Evolutionary conservation across 208 protist genomes (phyloP), one percentile per base, ranked within the genome.

Genomic region (Endotrypanum monterogeii): DNA sequence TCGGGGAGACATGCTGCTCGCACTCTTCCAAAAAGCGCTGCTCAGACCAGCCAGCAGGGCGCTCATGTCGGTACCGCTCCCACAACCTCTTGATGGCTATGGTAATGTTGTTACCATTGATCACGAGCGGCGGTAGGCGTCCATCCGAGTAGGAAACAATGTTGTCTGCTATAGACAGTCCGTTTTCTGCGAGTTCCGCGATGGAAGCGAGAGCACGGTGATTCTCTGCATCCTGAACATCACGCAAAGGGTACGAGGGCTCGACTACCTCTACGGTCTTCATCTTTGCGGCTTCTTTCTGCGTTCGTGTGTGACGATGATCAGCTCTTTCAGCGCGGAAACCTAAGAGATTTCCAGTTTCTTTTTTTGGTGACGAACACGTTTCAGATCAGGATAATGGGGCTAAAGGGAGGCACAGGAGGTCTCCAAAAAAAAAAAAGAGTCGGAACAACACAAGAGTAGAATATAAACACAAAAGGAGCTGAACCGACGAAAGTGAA

Each of bases 31-130:
- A 85, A 23, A 90, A 56, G 35, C 78, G 83, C 28, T 83, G 77
- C 76, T 95, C 91, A n/a, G 71, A 77, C 91, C 91, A 95, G 28
- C 89, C 89, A 52, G 85, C 89, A 25, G 91, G 86, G 5, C 83
- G 80, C 60, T 92, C 86, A 67, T 92, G 86, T 54, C 65, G 76
- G 84, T 95, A 95, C 55, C 76, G 73, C n/a, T 76, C 73, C 20
- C 72, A 76, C 60, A 93, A 56, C 73, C 89, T 83, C 16, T 25
- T 3, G 25, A 76, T 28, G 55, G 86, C 84, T 5, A 25, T 71
- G 46, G 78, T n/a, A 14, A 94, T 62, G 41, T 66, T 68, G 7
- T 62, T 71, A 18, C 83, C 87, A 35, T 91, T 86, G 5, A 55
- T 30, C 14, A 61, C 61, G n/a, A 95, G 84, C 20, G 85, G 76